Conservation (phyloP, 495 filamentous ascomycete genomes). For the Hypoxylon lienhwacheense region DNA sequence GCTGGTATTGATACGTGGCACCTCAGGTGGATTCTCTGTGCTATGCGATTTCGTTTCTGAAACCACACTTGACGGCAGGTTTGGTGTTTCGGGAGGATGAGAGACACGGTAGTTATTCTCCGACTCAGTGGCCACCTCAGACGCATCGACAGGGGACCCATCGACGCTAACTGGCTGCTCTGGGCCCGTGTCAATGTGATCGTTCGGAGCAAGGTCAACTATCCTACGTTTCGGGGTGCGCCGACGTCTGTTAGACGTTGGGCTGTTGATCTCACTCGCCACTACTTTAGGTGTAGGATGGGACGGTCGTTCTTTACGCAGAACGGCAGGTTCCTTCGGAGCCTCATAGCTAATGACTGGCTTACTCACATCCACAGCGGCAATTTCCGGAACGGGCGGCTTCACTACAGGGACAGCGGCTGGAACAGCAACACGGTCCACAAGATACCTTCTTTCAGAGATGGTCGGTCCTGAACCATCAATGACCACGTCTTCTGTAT, state of each 20-base stretch:
- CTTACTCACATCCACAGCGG: constrained; percentile 66
- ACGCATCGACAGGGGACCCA: background rate
- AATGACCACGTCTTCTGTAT: constrained; percentile 85
- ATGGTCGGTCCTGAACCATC: constrained; percentile 80
- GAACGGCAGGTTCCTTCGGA: constrained; percentile 49
- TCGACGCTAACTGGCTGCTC: constrained; percentile 17
- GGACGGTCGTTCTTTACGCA: constrained; percentile 52
- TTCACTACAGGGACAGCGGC: constrained; percentile 76
- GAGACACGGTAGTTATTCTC: constrained; percentile 51
- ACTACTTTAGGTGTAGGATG: constrained; percentile 46
- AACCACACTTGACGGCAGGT: constrained; percentile 21
- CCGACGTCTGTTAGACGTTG: constrained; percentile 52
- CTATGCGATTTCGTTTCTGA: constrained; percentile 38
- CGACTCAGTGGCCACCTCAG: constrained; percentile 5
- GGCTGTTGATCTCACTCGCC: constrained; percentile 56
- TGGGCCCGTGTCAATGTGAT: constrained; percentile 46
- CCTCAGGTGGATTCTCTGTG: constrained; percentile 39
- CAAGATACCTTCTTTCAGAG: constrained; percentile 77
- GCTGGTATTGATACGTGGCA: constrained; percentile 52
- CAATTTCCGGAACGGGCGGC: constrained; percentile 58
- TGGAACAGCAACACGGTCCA: constrained; percentile 77
- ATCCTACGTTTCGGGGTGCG: constrained; percentile 71
- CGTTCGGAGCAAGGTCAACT: constrained; percentile 74
- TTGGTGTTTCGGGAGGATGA: constrained; percentile 41
- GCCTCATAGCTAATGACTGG: constrained; percentile 56